Conservation (phyloP, 2,329 filamentous ascomycete species). For the Xylariales sp. region DNA sequence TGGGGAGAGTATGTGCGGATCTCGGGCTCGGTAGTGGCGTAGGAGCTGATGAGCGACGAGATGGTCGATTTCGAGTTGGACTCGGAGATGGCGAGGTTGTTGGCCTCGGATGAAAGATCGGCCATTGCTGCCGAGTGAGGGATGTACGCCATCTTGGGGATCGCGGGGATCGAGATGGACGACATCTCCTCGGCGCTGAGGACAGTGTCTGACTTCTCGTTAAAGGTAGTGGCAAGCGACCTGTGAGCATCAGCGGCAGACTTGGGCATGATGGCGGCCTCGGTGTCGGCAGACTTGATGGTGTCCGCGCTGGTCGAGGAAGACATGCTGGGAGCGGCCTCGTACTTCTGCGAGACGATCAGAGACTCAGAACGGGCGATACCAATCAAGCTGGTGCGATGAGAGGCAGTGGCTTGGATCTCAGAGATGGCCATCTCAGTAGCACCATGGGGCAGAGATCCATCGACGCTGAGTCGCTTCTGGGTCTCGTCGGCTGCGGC, state of each 20-base stretch:
- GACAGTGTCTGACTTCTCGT: background rate
- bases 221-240: too few relatives aligned
- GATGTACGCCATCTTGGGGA: background rate
- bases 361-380: background rate
- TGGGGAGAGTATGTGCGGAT: background rate
- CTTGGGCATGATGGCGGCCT: too few relatives aligned
- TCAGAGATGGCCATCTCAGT: background rate
- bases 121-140: constrained; percentile 1
- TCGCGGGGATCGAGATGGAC: background rate
- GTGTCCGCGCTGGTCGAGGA: background rate
- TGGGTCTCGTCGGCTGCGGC: too few relatives aligned
- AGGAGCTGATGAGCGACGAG: constrained; percentile 1
- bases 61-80: constrained; percentile 1
- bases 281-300: background rate
- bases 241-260: too few relatives aligned
- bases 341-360: background rate
- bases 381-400: background rate
- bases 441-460: background rate
- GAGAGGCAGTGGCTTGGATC: background rate
- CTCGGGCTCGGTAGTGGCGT: background rate
- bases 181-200: background rate
- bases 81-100: background rate
- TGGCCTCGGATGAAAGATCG: constrained; percentile 1
- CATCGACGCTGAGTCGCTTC: too few relatives aligned
- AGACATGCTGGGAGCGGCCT: background rate